Conservation (phyloP, 2,329 filamentous ascomycete genomes). For the Cladosporium phlei region DNA sequence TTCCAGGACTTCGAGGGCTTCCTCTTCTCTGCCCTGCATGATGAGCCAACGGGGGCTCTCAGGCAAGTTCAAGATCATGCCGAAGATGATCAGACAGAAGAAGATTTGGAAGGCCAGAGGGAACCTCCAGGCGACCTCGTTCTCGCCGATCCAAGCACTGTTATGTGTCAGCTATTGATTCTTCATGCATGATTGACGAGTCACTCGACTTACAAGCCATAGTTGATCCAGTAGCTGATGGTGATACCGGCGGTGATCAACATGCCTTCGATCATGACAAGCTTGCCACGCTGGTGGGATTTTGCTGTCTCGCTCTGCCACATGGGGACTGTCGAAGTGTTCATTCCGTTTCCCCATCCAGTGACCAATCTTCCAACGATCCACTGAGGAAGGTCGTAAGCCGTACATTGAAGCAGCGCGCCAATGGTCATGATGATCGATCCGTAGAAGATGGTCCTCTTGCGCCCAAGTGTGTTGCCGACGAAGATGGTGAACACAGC, state of each 20-base stretch:
- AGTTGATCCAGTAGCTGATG: constrained; percentile 48
- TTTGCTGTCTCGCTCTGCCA: constrained; percentile 49
- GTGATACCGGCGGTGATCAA: constrained; percentile 48
- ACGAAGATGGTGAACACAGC: constrained; percentile 44
- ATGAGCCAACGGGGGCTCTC: constrained; percentile 47
- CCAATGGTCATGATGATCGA: constrained; percentile 46
- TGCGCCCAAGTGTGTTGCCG: constrained; percentile 47
- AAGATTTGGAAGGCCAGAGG: constrained; percentile 32
- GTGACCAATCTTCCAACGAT: constrained; percentile 48
- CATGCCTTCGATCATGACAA: constrained; percentile 48
- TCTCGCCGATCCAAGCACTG: constrained; percentile 10
- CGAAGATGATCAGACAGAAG: constrained; percentile 44
- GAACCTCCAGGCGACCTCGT: constrained; percentile 11
- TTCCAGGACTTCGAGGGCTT: constrained; percentile 44
- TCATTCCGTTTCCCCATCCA: constrained; percentile 47
- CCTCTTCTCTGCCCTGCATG: constrained; percentile 50
- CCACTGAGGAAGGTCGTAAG: constrained; percentile 42
- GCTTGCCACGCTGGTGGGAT: constrained; percentile 44
- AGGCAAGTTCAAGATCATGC: constrained; percentile 42
- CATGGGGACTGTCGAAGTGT: constrained; percentile 47
- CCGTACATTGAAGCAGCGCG: constrained; percentile 42
- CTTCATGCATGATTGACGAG: too few species aligned
- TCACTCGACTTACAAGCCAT: constrained; percentile 38
- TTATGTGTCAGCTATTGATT: background rate
- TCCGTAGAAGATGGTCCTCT: constrained; percentile 46